Evolutionary conservation across 2,329 filamentous ascomycete species (phyloP), one percentile per base, ranked within the genome.

Genomic region (Gnomoniopsis smithogilvyi): DNA sequence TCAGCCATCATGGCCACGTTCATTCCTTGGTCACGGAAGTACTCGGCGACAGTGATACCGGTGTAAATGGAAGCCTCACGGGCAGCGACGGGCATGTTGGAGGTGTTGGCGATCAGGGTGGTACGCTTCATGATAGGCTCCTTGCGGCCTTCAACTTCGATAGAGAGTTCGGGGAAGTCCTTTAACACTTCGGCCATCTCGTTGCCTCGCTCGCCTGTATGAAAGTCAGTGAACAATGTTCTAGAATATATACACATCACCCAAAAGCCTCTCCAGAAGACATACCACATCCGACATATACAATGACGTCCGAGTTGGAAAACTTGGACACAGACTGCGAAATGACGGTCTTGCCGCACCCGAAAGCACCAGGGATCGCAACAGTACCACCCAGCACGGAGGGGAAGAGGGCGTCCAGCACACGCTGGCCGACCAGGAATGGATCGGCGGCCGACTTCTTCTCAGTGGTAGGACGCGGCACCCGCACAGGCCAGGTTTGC

Each of bases 71-170:
- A 99, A 59, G 95, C 95, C 77, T 99, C 95, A 79, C 95, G 92
- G 62, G 95, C 95, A 64, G 95, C 95, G 70, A 99, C 95, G 63
- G 95, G 95, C 95, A 99, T 99, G 83, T 99, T 99, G 69, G 95
- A 99, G 47, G 95, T 99, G 79, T 99, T 99, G 75, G 95, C 95
- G 72, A 99, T 98, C 62, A 99, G 84, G 22, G 92, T 96, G 17
- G 95, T 99, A 74, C 95, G 94, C 86, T 99, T 99, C 95, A 99
- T 99, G 81, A 99, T 99, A 67, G 94, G 93, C 75, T 99, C 95
- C 78, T 94, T 89, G 72, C 94, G 92, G 68, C 95, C 95, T 47
- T 96, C 89, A 67, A 98, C 87, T 19, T 96, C 89, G 72, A 99
- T 99, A 51, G 91, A 90, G 65, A 99, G 90, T 84, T 98, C 93